Base-by-base conservation (phyloP, 2,329 filamentous ascomycete genomes). In the Cytospora mali region DNA sequence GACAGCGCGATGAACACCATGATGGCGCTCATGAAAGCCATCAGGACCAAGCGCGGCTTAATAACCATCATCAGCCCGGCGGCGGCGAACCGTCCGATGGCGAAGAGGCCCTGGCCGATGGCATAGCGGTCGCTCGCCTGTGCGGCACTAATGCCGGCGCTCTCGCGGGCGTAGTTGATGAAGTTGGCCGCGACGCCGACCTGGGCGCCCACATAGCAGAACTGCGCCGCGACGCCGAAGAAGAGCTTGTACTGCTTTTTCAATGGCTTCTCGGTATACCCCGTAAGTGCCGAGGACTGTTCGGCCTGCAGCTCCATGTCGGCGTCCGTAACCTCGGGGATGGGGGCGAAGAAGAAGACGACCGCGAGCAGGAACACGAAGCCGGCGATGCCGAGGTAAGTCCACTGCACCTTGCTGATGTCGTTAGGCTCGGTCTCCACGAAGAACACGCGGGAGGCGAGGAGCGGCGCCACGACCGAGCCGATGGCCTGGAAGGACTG, bases 401-500 rank as follows among this genome's bases (percentile, higher is more conserved):
- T 87, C 84, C 86, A 92, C 74, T 92, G 88, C 1, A 92, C 89
- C 55, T 86, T 85, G 66, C 80, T 80, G 2, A 91, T 78, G 3
- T 84, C 84, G 10, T 76, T 74, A 13, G 84, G 79, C 58, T 83
- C 80, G 54, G 81, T 79, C 48, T 84, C 81, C 56, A 81, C 84
- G 76, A 92, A 92, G 75, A 92, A 89, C 55, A 88, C 87, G 61
- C 87, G 86, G 3, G 86, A 88, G 55, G 87, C 90, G 6, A 92
- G 78, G 0, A 91, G 83, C 1, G 89, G 89, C 0, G 88, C 88
- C 51, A 91, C 57, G 53, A 91, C 86, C 9, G 87, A 87, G 27
- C 89, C 89, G 52, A 91, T 83, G 53, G 87, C 89, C 69, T 92
- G 89, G 75, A 92, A 88, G 57, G 88, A 87, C 73, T 93, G 89